Evolutionary conservation across 2,329 filamentous ascomycete genomes (phyloP).

Genomic region (Aureobasidium pullulans): DNA sequence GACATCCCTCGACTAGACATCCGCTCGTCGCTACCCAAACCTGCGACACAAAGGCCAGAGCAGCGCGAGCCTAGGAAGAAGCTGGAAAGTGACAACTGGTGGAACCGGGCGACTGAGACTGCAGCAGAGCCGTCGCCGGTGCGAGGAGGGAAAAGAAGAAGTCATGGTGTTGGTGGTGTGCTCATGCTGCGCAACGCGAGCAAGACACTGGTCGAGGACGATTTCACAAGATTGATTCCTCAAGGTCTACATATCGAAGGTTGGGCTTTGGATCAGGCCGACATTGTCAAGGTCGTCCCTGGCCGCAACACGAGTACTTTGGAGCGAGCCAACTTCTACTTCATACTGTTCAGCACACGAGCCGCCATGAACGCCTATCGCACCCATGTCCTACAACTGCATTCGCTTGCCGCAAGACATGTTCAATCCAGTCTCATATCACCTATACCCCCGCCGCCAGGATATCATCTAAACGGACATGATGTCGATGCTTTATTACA

Average conservation of each 20-base stretch:
- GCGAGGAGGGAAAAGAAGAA: background rate
- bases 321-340: constrained; percentile 58
- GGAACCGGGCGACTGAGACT: background rate
- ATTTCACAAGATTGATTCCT: constrained; percentile 62
- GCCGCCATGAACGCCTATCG: constrained; percentile 57
- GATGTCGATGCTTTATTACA: constrained; percentile 36
- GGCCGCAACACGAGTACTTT: constrained; percentile 57
- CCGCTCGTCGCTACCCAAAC: background rate
- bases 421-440: constrained; percentile 35
- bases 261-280: constrained; percentile 49
- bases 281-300: constrained; percentile 54
- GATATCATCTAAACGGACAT: constrained; percentile 39
- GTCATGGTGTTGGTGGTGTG: constrained; percentile 25
- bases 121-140: background rate
- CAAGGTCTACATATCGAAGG: constrained; percentile 57
- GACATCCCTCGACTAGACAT: constrained; percentile 27
- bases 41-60: background rate
- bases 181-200: constrained; percentile 55
- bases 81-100: background rate
- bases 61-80: no score
- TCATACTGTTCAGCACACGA: constrained; percentile 57
- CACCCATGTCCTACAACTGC: constrained; percentile 46
- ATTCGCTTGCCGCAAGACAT: constrained; percentile 38
- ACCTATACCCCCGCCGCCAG: constrained; percentile 36
- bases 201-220: constrained; percentile 54